These are phyloP conservation scores for Magnaporthales sp. DNA, from an alignment of 2,329 filamentous ascomycete species.

Conservation along the genomic window DNA sequence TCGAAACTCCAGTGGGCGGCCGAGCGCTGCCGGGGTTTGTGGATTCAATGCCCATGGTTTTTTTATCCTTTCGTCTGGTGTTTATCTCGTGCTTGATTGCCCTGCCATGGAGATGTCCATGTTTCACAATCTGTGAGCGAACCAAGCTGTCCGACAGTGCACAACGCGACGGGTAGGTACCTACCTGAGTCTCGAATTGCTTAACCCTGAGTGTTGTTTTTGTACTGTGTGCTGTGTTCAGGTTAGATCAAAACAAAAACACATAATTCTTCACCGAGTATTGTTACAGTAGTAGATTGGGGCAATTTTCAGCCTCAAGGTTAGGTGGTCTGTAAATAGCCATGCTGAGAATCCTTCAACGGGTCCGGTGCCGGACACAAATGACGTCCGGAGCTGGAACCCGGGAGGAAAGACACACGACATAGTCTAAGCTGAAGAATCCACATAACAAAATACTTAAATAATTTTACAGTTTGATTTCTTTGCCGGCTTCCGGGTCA, in stretches of 20 bases:
- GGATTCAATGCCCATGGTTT: neutral
- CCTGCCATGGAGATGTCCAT: neutral
- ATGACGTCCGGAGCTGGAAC: neutral
- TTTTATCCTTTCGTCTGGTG: neutral
- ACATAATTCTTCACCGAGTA: too few species aligned
- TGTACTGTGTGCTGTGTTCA: neutral
- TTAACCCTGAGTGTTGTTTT: neutral
- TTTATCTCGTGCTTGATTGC: neutral
- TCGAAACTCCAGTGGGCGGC: neutral
- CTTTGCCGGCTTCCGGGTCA: neutral
- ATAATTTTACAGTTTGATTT: neutral
- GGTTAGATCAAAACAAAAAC: neutral
- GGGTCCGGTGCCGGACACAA: neutral
- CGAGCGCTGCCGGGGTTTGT: neutral
- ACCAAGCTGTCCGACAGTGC: neutral
- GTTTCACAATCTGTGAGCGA: neutral
- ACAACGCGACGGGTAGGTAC: neutral
- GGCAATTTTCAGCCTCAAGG: neutral
- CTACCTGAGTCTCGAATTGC: neutral
- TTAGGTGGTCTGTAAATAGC: neutral
- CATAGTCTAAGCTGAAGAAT: too few species aligned
- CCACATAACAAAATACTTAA: neutral
- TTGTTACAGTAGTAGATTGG: too few species aligned
- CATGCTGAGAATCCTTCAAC: neutral
- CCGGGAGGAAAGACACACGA: too few species aligned